Evolutionary conservation across 169 alveolate genomes (phyloP), one percentile per base, ranked within the genome.

Genomic region (Plasmodium knowlesi): DNA sequence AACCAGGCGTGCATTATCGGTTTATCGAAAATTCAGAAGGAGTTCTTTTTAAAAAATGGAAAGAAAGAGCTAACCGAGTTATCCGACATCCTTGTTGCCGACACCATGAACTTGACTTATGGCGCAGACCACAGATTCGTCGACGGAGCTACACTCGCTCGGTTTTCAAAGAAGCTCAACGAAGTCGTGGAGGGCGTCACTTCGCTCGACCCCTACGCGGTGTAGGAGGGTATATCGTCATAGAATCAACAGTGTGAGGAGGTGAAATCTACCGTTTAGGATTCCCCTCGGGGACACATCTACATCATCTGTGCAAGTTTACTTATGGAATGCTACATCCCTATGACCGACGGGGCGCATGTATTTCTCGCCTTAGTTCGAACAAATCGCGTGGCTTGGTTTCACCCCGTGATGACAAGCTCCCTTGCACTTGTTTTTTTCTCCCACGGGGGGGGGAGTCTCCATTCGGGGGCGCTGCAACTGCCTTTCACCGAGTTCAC

Each of bases 81-180:
- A 57, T n/a, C 61, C 73, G 94, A 89, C 53, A 22, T 89, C 43
- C 34, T 61, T 6, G 89, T 79, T 34, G 70, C 94, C 32, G 82
- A 89, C 34, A 79, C 82, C 16, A 78, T 89, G 78, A 89, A 79
- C 74, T 67, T 89, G 37, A 89, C 94, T 14, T 92, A 72, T 53
- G 57, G 91, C 3, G 99, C 99, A 16, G 99, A 98, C 92, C 99
- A 98, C 95, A 93, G 99, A 90, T 98, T 98, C 88, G 70, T 98
- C 46, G 99, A 98, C 94, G 99, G 99, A 16, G 99, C 99, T 0
- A 96, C 98, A 5, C 96, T 97, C 6, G 98, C 99, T 3, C 94
- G 71, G 30, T 96, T 95, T 90, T 50, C 89, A 9, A 92, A 80
- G 57, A 76, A 82, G 61, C 39, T 89, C 57, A 89, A 89, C 43